Conservation (phyloP, 1,139 yeast species). For the Scheffersomyces lignicola region DNA sequence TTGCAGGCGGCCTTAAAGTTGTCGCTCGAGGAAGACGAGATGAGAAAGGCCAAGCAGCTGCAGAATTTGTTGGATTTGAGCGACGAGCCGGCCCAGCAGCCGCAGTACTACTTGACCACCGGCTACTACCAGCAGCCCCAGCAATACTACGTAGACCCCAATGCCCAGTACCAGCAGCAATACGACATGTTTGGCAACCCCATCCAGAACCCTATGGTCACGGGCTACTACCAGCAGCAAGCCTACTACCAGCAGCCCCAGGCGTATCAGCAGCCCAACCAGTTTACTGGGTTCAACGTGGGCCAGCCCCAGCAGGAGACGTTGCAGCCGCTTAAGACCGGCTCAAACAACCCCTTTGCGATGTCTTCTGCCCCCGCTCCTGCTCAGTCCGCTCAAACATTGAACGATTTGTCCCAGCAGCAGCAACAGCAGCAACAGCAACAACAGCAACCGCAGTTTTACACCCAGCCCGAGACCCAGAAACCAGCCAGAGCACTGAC, state of each 20-base stretch:
- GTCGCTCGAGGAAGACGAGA: slow-evolving; percentile 85
- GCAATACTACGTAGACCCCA: slow-evolving; percentile 24
- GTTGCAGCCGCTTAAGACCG: slow-evolving; percentile 67
- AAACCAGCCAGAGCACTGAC: slow-evolving; percentile 27
- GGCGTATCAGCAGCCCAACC: slow-evolving; percentile 35
- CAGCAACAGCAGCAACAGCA: slow-evolving; percentile 23
- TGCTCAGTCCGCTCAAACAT: slow-evolving; percentile 23
- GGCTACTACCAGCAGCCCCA: slow-evolving; percentile 40
- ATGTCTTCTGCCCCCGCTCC: slow-evolving; percentile 28
- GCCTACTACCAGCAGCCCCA: slow-evolving; percentile 27
- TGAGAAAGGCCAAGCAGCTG: slow-evolving; percentile 56
- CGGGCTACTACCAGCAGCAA: slow-evolving; percentile 43
- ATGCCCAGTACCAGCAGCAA: slow-evolving; percentile 27
- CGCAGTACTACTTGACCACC: slow-evolving; percentile 31
- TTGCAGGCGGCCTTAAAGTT: slow-evolving; percentile 79
- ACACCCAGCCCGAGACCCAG: slow-evolving; percentile 20
- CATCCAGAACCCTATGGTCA: slow-evolving; percentile 53
- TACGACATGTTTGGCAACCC: slow-evolving; percentile 84
- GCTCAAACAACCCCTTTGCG: slow-evolving; percentile 91
- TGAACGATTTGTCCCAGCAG: slow-evolving; percentile 22
- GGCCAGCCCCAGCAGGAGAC: slow-evolving; percentile 38
- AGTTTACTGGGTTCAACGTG: slow-evolving; percentile 33
- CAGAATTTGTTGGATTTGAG: slow-evolving; percentile 56
- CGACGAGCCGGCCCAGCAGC: slow-evolving; percentile 34
- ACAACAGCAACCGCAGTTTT: slow-evolving; percentile 27